These are phyloP conservation scores for Malassezia sp. DNA, from an alignment of 1,284 basidiomycete genomes.

Conservation along the genomic window DNA sequence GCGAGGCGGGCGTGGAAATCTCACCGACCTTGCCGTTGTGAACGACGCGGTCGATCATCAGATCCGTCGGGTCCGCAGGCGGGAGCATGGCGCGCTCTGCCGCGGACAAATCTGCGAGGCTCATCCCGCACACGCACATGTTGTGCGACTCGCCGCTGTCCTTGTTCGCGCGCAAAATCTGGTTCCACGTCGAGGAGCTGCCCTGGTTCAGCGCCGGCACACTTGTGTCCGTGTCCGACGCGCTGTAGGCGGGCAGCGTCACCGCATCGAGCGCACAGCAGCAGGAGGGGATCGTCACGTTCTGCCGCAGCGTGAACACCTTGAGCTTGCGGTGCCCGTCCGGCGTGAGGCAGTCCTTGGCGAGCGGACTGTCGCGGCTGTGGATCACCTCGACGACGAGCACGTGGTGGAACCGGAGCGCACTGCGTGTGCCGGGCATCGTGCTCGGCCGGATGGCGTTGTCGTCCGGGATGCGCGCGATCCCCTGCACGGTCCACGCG, in stretches of 20 bases:
- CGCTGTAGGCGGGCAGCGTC: conserved; percentile 36
- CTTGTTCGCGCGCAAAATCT: conserved; percentile 22
- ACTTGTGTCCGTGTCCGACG: neutral
- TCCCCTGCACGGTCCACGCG: conserved; percentile 43
- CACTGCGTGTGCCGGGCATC: conserved; percentile 29
- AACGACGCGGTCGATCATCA: conserved; percentile 23
- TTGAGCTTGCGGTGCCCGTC: conserved; percentile 30
- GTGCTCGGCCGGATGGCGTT: conserved; percentile 40
- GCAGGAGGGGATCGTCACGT: conserved; percentile 36
- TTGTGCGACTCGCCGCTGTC: conserved; percentile 31
- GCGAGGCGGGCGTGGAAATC: conserved; percentile 17
- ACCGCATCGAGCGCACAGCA: conserved; percentile 46
- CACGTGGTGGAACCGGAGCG: conserved; percentile 37
- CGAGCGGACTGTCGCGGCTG: conserved; percentile 12
- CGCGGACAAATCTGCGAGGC: conserved; percentile 31
- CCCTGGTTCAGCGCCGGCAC: conserved; percentile 9
- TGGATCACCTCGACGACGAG: conserved; percentile 45
- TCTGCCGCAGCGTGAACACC: conserved; percentile 43
- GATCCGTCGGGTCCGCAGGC: conserved; percentile 20
- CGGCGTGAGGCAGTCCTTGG: conserved; percentile 3
- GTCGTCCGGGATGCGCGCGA: conserved; percentile 45
- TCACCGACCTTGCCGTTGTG: conserved; percentile 41
- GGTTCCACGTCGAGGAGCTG: conserved; percentile 13
- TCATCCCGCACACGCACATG: conserved; percentile 45
- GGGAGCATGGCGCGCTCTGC: conserved; percentile 39